These are phyloP conservation scores for Ocimum tenuiflorum DNA, from an alignment of 257 asterid genomes.

Conservation along the genomic window DNA sequence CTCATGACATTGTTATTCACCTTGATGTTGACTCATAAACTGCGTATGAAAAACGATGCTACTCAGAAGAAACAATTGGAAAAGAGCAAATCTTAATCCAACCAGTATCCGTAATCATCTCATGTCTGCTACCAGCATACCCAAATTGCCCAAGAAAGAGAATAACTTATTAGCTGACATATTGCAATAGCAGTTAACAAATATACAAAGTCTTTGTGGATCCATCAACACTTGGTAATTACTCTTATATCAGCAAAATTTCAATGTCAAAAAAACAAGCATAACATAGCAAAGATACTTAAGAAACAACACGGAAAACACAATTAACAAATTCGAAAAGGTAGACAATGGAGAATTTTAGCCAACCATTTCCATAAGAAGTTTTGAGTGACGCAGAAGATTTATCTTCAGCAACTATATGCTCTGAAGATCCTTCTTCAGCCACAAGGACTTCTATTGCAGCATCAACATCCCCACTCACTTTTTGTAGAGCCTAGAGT, in stretches of 20 bases:
- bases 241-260: neutral
- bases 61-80: neutral
- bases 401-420: constrained; percentile 35
- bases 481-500: constrained; percentile 51
- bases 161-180: neutral
- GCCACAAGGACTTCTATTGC: constrained; percentile 65
- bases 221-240: neutral
- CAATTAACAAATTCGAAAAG: neutral
- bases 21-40: constrained; percentile 10
- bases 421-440: constrained; percentile 47
- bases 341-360: constrained; percentile 16
- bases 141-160: constrained; percentile 1
- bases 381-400: constrained; percentile 24
- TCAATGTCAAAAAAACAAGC: neutral
- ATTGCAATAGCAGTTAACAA: neutral
- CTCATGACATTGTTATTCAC: neutral
- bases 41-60: neutral
- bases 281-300: constrained; percentile 9
- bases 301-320: too few species aligned
- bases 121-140: neutral
- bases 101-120: too few species aligned
- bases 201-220: neutral
- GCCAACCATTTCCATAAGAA: constrained; percentile 40
- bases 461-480: constrained; percentile 69
- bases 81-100: too few species aligned